Percentiles rank a stretch among this genome's conserved stretches.
These are phyloP conservation scores for Thoreauomyces humboldtii DNA, from an alignment of 192 early-diverging fungal genomes.

Conservation along the genomic window DNA sequence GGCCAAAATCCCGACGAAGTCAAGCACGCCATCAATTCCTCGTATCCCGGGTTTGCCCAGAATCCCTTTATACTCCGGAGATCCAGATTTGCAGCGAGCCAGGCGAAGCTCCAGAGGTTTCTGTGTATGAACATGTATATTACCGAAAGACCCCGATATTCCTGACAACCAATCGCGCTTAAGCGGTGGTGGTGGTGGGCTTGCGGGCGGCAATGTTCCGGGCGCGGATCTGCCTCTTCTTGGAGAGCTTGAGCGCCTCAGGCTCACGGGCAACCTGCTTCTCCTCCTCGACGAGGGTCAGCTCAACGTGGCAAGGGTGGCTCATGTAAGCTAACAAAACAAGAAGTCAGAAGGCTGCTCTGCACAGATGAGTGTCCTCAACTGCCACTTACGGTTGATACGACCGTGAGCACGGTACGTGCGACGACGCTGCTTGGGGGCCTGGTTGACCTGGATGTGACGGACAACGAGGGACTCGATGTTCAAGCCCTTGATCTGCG, in stretches of 20 bases:
- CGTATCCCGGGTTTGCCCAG: no score
- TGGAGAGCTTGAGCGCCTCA: constrained; percentile 34
- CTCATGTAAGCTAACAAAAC: constrained; percentile 78
- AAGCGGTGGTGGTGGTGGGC: constrained; percentile 19
- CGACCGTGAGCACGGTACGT: constrained; percentile 99
- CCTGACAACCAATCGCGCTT: no score
- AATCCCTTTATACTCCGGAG: no score
- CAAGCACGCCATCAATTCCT: no score
- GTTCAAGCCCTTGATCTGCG: constrained; percentile 84
- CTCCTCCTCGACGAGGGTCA: constrained; percentile 87
- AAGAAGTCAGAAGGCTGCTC: not conserved
- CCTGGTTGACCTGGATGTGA: constrained; percentile 98
- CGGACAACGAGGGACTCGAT: constrained; percentile 84
- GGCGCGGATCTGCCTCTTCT: constrained; percentile 35
- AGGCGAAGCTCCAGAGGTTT: no score
- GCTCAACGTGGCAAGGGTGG: constrained; percentile 95
- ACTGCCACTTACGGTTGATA: constrained; percentile 64
- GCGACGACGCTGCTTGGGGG: constrained; percentile 93
- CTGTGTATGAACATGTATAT: no score
- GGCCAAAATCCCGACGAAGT: no score
- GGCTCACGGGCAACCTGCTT: constrained; percentile 74
- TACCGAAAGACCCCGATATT: no score
- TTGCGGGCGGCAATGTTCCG: constrained; percentile 6
- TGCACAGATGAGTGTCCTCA: not conserved
- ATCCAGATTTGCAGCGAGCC: no score